phyloP scores from a whole-genome alignment of 768 basidiomycete species.

The Harrya chromipes region DNA sequence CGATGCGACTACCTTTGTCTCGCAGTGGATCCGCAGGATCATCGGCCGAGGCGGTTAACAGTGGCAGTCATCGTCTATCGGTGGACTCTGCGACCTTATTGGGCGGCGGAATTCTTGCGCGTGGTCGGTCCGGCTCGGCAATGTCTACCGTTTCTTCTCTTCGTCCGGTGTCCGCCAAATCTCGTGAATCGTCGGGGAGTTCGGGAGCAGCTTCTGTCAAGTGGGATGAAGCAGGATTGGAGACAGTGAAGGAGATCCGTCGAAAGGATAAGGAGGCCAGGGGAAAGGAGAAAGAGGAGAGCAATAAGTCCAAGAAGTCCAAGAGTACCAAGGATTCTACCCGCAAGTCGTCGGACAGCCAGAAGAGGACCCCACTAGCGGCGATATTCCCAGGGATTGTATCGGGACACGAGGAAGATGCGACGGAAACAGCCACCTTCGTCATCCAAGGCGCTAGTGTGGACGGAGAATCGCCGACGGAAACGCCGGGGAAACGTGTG shows the following conservation, averaged over 20 bases:
- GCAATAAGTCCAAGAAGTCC: slow-evolving; percentile 25
- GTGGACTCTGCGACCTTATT: slow-evolving; percentile 32
- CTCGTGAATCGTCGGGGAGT: slow-evolving; percentile 40
- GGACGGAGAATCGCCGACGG: slow-evolving; percentile 35
- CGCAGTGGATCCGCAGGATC: slow-evolving; percentile 37
- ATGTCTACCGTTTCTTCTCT: slow-evolving; percentile 44
- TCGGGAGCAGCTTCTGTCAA: slow-evolving; percentile 43
- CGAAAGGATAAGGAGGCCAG: slow-evolving; percentile 36
- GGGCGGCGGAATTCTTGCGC: slow-evolving; percentile 30
- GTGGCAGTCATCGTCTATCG: slow-evolving; percentile 21
- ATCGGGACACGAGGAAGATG: slow-evolving; percentile 18
- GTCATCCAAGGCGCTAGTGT: slow-evolving; percentile 51
- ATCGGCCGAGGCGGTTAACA: slow-evolving; percentile 24
- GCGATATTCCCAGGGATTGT: slow-evolving; percentile 56
- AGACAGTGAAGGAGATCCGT: slow-evolving; percentile 48
- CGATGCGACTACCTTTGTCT: slow-evolving; percentile 42
- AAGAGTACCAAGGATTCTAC: slow-evolving; percentile 35
- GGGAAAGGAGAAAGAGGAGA: slow-evolving; percentile 32
- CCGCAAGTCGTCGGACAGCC: slow-evolving; percentile 46
- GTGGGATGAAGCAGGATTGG: slow-evolving; percentile 50
- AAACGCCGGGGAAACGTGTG: slow-evolving; percentile 39
- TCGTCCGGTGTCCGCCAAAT: slow-evolving; percentile 44
- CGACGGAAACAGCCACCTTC: slow-evolving; percentile 26
- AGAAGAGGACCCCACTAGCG: slow-evolving; percentile 50
- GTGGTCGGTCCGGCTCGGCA: slow-evolving; percentile 37